Evolutionary conservation across 495 filamentous ascomycete genomes (phyloP).

Genomic region (Corynascus novoguineensis): DNA sequence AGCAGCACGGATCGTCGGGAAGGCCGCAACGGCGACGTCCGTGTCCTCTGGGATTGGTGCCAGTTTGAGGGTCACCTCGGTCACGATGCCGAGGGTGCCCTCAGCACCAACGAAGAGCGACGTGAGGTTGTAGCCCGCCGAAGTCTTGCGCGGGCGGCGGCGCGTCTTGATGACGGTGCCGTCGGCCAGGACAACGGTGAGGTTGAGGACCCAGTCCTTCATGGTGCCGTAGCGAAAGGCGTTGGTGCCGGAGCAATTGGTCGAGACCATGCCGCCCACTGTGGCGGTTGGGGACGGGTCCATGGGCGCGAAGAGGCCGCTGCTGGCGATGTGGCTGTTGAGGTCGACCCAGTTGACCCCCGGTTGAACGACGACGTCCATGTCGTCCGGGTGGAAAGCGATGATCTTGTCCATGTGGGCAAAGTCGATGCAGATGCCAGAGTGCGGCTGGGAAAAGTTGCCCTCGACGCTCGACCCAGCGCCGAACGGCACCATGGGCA

Average conservation of each 20-base stretch:
- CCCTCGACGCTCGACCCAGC: conserved; percentile 81
- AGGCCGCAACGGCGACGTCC: conserved; percentile 60
- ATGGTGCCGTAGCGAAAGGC: conserved; percentile 76
- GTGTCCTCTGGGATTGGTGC: conserved; percentile 58
- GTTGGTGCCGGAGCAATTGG: conserved; percentile 73
- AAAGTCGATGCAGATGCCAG: conserved; percentile 82
- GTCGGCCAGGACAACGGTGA: conserved; percentile 73
- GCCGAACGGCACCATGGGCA: conserved; percentile 83
- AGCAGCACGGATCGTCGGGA: conserved; percentile 56
- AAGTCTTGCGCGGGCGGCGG: conserved; percentile 64
- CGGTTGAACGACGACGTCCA: conserved; percentile 87
- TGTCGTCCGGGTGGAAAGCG: conserved; percentile 69
- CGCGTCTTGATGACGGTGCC: conserved; percentile 71
- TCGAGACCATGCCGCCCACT: conserved; percentile 69
- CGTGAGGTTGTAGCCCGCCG: conserved; percentile 76
- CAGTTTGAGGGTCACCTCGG: conserved; percentile 71
- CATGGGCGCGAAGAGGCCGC: conserved; percentile 79
- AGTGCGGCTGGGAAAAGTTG: conserved; percentile 76
- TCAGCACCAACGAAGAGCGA: conserved; percentile 86
- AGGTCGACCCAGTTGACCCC: conserved; percentile 80
- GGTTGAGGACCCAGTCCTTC: conserved; percentile 76
- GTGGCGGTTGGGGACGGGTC: conserved; percentile 63
- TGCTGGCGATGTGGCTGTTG: conserved; percentile 64
- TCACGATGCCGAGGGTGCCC: conserved; percentile 84
- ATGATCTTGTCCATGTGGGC: conserved; percentile 74